Evolutionary conservation across 169 alveolate genomes (phyloP), one percentile per base, ranked within the genome.

Genomic region (Babesia ovis): DNA sequence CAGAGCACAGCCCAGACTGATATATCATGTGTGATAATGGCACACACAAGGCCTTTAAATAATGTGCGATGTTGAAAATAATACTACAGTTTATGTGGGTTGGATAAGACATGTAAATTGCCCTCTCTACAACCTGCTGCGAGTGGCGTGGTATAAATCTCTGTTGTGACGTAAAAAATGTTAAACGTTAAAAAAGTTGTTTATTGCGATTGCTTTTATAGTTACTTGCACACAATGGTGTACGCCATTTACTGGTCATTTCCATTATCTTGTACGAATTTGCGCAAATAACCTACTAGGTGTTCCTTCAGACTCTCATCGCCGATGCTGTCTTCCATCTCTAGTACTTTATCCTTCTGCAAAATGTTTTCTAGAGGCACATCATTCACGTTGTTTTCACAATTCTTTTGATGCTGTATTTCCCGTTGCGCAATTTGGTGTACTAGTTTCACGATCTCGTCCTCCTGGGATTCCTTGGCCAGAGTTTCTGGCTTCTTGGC

Each of bases 271-370:
- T 39, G 8, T 39, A 43, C 57, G 23, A 60, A 39, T 0, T 29
- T 18, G 0, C 56, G 39, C 37, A 60, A 35, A n/a, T 42, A 43
- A 0, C 35, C n/a, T 20, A 27, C 39, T 20, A 64, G n/a, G 61
- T 31, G 74, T 18, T 20, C 1, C 46, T 64, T 29, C 9, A 64
- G 16, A 22, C 53, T 29, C 61, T 50, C 61, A 34, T 64, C 35
- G 0, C 62, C 74, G 31, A 48, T 46, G 34, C 0, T 34, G 61
- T 64, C 74, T 64, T 45, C 74, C 74, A 64, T 50, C 50, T 64
- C 61, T 8, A 64, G 23, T 16, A 20, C 31, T 9, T 4, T 64
- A 11, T 45, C 74, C 34, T 34, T 20, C 45, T 61, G 25, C 31
- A 61, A 20, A 4, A 61, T 4, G 2, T 22, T 18, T 4, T 43